Base-by-base conservation (phyloP, 345 rosid genomes). In the Bretschneidera sinensis region DNA sequence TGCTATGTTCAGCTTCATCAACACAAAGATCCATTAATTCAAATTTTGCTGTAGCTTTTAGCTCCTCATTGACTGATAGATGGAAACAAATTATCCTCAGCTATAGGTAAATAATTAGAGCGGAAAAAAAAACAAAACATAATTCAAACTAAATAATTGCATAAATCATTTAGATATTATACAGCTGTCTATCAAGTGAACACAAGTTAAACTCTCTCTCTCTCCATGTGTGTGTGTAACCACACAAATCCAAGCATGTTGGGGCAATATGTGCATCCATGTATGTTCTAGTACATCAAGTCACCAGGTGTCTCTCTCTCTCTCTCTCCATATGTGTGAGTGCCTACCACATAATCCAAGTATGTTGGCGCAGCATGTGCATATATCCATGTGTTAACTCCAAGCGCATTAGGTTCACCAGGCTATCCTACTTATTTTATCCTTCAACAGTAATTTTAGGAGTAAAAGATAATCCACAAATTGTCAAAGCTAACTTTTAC, bases 1-100 rank as follows among this genome's bases (percentile, higher is more conserved):
- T 87, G 78, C 99, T 94, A 65, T 94, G 97, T 74, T 94, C 97
- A 18, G 89, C 92, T 62, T 94, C 99, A 54, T 94, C 99, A 17
- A 88, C 89, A 0, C 65, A 76, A 54, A 90, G 72, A 76, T 90
- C 84, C 97, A 94, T 90, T 74, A 60, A 63, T 68, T 89, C 96
- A 67, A 86, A 94, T 60, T 87, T 90, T 34, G 91, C 95, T 6
- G 92, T 79, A 48, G 91, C 91, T 81, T 86, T 82, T 61, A 94
- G 84, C 76, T 90, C 97, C 76, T 84, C 90, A 9, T 84, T 81
- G 66, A 81, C 99, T 94, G 80, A 62, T 48, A 45, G 67, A 34
- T 61, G 21, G 43, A 28, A 62, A 23, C 31, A 63, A 54, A 47
- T 39, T 39, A 39, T 1, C 1, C 16, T 14, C 9, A 20, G 35